Base-by-base conservation (phyloP, 441 rosid genomes). In the Francoa sonchifolia region DNA sequence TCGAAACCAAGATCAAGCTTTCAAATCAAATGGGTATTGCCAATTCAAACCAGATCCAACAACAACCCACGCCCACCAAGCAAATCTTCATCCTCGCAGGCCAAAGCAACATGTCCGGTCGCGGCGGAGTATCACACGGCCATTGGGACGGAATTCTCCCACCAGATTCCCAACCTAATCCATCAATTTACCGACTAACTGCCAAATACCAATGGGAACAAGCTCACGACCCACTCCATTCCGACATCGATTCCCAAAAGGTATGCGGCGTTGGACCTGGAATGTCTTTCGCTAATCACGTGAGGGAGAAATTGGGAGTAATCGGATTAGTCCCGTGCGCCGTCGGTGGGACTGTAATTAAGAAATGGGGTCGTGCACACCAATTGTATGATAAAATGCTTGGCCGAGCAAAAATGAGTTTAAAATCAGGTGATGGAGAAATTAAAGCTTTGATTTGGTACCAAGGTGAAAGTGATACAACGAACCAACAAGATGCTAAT, bases 41-140 rank as follows among this genome's bases (percentile, higher is more conserved):
- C 13, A 22, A 11, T 41, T 32, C 47, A 2, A 55, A 21, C 18
- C 50, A 20, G 58, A 45, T 10, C 30, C 34, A 29, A 13, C 5
- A 14, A 2, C 36, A 18, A 23, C 14, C 17, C 12, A 42, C 16
- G 5, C 22, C 18, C 28, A 23, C 54, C 21, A 57, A 67, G 3
- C 81, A 77, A 47, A 75, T 89, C 57, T 89, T 84, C 67, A 65
- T 89, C 40, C 77, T 89, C 50, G 72, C 95, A 32, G 97, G 95
- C 3, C 94, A 85, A 62, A 85, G 97, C 69, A 89, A 85, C 76
- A 79, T 89, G 97, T 68, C 89, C 6, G 97, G 94, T 35, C 80
- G 84, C 15, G 95, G 95, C 25, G 94, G 95, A 14, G 77, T 81
- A 13, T 16, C 45, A 14, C 65, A 63, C 51, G 72, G 43, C 47